Evolutionary conservation across 164 flowering plant genomes (phyloP), one percentile per base, ranked within the genome.

Genomic region (Nymphaea colorata): DNA sequence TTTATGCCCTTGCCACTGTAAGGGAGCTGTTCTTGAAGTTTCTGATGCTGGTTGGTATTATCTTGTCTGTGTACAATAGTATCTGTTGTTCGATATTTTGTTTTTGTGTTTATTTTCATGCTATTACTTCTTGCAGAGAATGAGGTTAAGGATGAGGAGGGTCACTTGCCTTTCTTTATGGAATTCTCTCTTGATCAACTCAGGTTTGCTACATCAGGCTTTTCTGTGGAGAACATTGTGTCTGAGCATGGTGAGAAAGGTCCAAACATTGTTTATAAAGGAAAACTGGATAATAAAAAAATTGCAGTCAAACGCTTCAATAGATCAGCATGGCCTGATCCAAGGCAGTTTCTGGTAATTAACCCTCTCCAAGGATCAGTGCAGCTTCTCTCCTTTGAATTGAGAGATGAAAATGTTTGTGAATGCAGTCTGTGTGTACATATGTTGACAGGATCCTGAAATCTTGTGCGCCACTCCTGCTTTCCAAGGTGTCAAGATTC

Each of bases 181-280:
- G 96, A 88, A 66, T 93, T 64, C 76, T 72, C 92, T 1, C 62
- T 88, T n/a, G 93, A 87, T 44, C 85, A 86, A 64, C 93, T 93
- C n/a, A 87, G 83, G 77, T 68, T 65, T 66, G 93, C 98, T 16
- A 90, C 98, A 55, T 87, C 91, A 45, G 96, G 96, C 59, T 93
- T 90, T 81, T 82, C 96, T 53, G 84, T 74, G n/a, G 98, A 88
- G 72, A 90, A 88, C 66, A 93, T 93, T 55, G 96, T 93, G 67
- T 93, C 98, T 43, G 98, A 93, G 72, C 96, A 90, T 73, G 98
- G 98, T 14, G 98, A 90, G 62, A 90, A 93, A 75, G 98, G 96
- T 43, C 98, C 98, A 1, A 93, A 93, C 81, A 87, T 93, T 67
- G 98, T 93, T 70, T 93, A 88, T 70, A 93, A 85, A 70, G 98